Base-by-base conservation (phyloP, 306 rosid genomes). In the Glycine tomentella region DNA sequence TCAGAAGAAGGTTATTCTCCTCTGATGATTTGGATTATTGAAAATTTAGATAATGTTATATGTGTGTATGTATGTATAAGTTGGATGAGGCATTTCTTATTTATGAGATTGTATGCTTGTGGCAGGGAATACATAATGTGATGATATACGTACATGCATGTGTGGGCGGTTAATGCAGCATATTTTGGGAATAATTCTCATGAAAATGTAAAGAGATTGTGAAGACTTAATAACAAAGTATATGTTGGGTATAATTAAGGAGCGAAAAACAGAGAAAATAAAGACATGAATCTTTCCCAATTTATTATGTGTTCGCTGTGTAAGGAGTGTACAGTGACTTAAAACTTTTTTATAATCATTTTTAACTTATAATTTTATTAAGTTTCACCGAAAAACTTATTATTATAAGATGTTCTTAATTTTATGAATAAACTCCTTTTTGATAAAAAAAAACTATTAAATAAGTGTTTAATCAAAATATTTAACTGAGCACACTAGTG, bases 1-100 rank as follows among this genome's bases (percentile, higher is more conserved):
- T 55, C 36, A 58, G 8, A 76, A 66, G 52, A 64, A 73, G 72
- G 40, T 46, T 67, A 67, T 44, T 69, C 51, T 81, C n/a, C 13
- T 15, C 9, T 5, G 38, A 42, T n/a, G 3, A 66, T 33, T 81
- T 13, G 34, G 45, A 66, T 74, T 15, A 56, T 25, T 66, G 63
- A 74, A 56, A 75, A 64, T 51, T 81, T 52, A 8, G 31, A 7
- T 3, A 25, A 25, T 11, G n/a, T 31, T 34, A 45, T 59, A 25
- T 62, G 5, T 4, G n/a, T 25, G 31, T 25, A 25, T 25, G 31
- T 25, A 25, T 25, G 31, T 0, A 34, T 20, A 4, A 59, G 14
- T 59, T 25, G 15, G 67, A 31, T 61, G 65, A 58, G 34, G 11
- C 66, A 53, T 3, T 34, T 14, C 25, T 38, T 64, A 7, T 64